Evolutionary conservation across 2,329 filamentous ascomycete species (phyloP).

Genomic region (Parastagonospora avenae): DNA sequence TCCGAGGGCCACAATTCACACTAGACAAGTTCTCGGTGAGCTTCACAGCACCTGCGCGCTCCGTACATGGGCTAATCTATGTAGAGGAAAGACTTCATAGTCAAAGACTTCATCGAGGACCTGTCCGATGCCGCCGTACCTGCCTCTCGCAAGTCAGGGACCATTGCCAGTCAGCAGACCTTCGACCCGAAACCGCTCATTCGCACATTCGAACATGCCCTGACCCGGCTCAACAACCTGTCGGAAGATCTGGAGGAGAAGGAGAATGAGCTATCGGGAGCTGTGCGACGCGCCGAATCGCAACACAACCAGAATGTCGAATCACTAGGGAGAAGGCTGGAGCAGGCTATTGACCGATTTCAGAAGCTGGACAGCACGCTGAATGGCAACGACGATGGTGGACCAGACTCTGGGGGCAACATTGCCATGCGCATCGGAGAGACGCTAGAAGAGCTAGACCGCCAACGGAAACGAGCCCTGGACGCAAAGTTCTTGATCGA

Average conservation of each 20-base stretch:
- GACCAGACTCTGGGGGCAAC: constrained; percentile 71
- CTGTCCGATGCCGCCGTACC: constrained; percentile 85
- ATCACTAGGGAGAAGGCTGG: constrained; percentile 84
- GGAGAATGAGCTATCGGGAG: constrained; percentile 88
- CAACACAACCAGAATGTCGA: constrained; percentile 92
- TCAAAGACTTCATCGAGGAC: constrained; percentile 94
- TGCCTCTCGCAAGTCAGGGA: constrained; percentile 77
- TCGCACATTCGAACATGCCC: constrained; percentile 82
- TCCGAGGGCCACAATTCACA: constrained; percentile 71
- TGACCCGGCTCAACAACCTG: constrained; percentile 71
- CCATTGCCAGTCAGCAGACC: constrained; percentile 48
- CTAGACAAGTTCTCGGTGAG: constrained; percentile 71
- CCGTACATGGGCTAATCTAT: constrained; percentile 11
- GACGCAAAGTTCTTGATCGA: constrained; percentile 95
- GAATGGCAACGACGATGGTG: constrained; percentile 65
- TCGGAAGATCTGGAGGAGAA: constrained; percentile 85
- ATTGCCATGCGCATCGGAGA: constrained; percentile 94
- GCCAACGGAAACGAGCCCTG: constrained; percentile 84
- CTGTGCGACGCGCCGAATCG: constrained; percentile 86
- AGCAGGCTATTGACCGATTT: constrained; percentile 90
- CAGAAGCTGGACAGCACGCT: constrained; percentile 85
- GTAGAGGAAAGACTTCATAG: constrained; percentile 78
- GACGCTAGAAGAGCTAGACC: constrained; percentile 89
- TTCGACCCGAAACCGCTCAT: constrained; percentile 98
- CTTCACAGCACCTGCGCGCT: neutral